These are phyloP conservation scores for Pontederia crassipes DNA, from an alignment of 176 grass and related monocot species.

Conservation along the genomic window DNA sequence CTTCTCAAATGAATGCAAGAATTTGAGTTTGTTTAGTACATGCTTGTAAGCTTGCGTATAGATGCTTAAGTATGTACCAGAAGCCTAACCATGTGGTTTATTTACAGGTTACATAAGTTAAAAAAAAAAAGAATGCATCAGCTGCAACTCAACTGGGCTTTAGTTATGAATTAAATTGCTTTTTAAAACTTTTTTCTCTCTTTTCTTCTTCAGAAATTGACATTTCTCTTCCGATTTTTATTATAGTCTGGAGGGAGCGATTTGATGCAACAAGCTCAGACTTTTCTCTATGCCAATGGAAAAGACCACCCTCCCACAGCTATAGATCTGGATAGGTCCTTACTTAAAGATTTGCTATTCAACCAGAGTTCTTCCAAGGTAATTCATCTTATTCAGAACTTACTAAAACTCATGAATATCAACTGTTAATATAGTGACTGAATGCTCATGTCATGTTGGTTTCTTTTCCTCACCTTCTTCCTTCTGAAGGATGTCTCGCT, in stretches of 20 bases:
- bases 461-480: too few relatives aligned
- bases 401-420: not conserved
- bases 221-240: conserved; percentile 7
- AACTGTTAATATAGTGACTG: not conserved
- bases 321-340: conserved; percentile 55
- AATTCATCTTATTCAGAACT: not conserved
- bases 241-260: conserved; percentile 50
- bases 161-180: not conserved
- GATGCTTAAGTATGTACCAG: too few relatives aligned
- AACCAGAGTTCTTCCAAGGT: conserved; percentile 92
- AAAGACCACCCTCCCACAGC: conserved; percentile 62
- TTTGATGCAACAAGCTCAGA: conserved; percentile 61
- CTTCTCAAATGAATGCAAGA: too few relatives aligned
- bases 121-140: too few relatives aligned
- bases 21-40: too few relatives aligned
- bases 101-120: too few relatives aligned
- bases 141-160: too few relatives aligned
- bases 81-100: too few relatives aligned
- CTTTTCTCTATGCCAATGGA: conserved; percentile 80
- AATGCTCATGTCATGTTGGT: too few relatives aligned
- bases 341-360: conserved; percentile 62
- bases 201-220: not conserved
- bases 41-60: too few relatives aligned
- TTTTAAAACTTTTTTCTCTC: not conserved
- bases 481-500: conserved; percentile 56